Base-by-base conservation (phyloP, 139 green algal genomes). In the Gonium pectorale region DNA sequence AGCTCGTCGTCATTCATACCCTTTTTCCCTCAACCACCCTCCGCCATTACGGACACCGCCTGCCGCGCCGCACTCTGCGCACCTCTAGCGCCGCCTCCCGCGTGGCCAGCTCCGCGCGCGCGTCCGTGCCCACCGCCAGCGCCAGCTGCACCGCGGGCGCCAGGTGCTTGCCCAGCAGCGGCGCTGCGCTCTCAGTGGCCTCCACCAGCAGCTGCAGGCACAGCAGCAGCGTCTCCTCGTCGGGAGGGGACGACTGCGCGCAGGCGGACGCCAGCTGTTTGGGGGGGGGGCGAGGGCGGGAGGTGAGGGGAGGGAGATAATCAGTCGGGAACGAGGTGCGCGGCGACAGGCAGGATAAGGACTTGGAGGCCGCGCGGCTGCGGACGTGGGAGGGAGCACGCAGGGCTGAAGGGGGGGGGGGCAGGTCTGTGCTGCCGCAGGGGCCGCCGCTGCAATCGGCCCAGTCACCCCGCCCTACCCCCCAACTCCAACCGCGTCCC, bases 161-260 rank as follows among this genome's bases (percentile, higher is more conserved):
- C 67, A 96, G 67, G 60, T 86, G 72, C 0, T 85, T 86, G 29
- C 85, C 81, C 70, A 96, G 71, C 72, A 95, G 59, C 22, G 92
- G 90, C 2, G 88, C 85, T 6, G 89, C 78, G 31, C 51, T 62
- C 83, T 96, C 93, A 41, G 89, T 59, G 15, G 94, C 70, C 51
- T 96, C 93, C 43, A 92, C 81, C 27, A 95, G 60, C 31, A 93
- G 84, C 86, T 96, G 90, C 73, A 87, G 94, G 13, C 70, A 66
- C 22, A 63, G 62, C 31, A 94, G 62, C 52, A 89, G 88, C 67
- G 81, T 64, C 29, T 93, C 87, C 33, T 93, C 89, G 67, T 92
- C 85, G 37, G 26, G 40, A 11, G 24, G 73, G 5, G 51, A 63
- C 31, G 67, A 33, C 7, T 86, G 54, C 9, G 66, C 80, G 22